A percentile compares a stretch with the other conserved stretches of the same genome.
Conservation (phyloP, 2,329 filamentous ascomycete species). For the Cyphellophora europaea region DNA sequence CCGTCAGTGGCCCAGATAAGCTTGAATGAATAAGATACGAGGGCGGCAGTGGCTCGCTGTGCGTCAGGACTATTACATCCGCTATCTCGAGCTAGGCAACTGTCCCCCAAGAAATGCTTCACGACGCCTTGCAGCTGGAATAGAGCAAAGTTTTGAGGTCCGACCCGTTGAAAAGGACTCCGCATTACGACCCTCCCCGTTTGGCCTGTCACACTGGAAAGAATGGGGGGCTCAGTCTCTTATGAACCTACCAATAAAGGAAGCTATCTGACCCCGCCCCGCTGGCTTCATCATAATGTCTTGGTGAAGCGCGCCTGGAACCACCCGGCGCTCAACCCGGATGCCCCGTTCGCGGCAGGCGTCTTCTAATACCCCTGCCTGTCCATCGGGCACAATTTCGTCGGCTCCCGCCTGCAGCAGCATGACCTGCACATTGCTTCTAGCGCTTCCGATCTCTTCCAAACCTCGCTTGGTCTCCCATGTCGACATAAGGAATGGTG, state of each 20-base stretch:
- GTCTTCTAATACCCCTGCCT: conserved; percentile 25
- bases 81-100: too few relatives aligned
- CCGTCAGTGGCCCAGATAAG: too few relatives aligned
- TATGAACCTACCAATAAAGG: conserved; percentile 7
- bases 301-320: conserved; percentile 40
- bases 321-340: conserved; percentile 26
- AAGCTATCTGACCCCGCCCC: conserved; percentile 25
- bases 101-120: too few relatives aligned
- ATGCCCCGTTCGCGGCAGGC: conserved; percentile 25
- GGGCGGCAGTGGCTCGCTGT: too few relatives aligned
- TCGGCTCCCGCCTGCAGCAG: conserved; percentile 33
- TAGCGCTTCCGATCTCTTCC: conserved; percentile 25
- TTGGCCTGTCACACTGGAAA: conserved; percentile 3
- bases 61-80: too few relatives aligned
- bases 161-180: too few relatives aligned
- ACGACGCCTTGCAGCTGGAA: too few relatives aligned
- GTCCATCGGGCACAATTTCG: conserved; percentile 32
- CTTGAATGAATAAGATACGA: too few relatives aligned
- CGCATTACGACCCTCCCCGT: too few relatives aligned
- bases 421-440: conserved; percentile 22
- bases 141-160: too few relatives aligned
- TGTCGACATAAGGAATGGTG: conserved; percentile 59
- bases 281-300: conserved; percentile 35
- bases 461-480: conserved; percentile 40
- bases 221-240: conserved; percentile 3